Base-by-base conservation (phyloP, 164 flowering plant genomes). In the Kalanchoe fedtschenkoi region DNA sequence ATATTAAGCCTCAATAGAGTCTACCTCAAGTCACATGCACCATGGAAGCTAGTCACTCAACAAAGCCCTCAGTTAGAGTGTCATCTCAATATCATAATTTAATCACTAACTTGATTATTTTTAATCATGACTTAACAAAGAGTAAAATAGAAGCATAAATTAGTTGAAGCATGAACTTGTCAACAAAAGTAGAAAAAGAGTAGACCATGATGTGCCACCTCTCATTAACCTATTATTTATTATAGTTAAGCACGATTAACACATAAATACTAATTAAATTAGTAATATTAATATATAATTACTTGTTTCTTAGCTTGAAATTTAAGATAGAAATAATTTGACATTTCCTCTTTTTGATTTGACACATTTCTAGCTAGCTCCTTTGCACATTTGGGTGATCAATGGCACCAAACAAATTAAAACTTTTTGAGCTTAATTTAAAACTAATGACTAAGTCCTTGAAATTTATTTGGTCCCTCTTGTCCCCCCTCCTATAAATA, bases 11-110 rank as follows among this genome's bases (percentile, higher is more conserved):
- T 51, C n/a, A n/a, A n/a, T 51, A 26, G 56, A 51, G 56, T 51
- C 56, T 24, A 51, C 32, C 56, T 51, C 13, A 51, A 51, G 56
- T 51, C 32, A 51, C 56, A 24, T 26, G 56, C 32, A 51, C 32
- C 11, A 24, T 51, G n/a, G n/a, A n/a, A n/a, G n/a, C n/a, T n/a
- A n/a, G 16, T 51, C 1, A 51, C 26, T 51, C 24, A 26, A 51
- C n/a, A 26, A 51, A 13, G 2, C 7, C 13, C 56, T 11, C 56
- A 24, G 56, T 51, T 51, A 28, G 32, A 24, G 56, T 11, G 56
- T 51, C 56, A 17, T 24, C 26, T 51, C 56, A 26, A n/a, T 9
- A 24, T 51, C 17, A 13, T 26, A 51, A 24, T 24, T 51, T 11
- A 14, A 26, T 26, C 26, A 5, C 56, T 24, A 0, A 51, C 14